These are phyloP conservation scores for Macrophomina phaseolina DNA, from an alignment of 2,329 filamentous ascomycete species.

Conservation along the genomic window DNA sequence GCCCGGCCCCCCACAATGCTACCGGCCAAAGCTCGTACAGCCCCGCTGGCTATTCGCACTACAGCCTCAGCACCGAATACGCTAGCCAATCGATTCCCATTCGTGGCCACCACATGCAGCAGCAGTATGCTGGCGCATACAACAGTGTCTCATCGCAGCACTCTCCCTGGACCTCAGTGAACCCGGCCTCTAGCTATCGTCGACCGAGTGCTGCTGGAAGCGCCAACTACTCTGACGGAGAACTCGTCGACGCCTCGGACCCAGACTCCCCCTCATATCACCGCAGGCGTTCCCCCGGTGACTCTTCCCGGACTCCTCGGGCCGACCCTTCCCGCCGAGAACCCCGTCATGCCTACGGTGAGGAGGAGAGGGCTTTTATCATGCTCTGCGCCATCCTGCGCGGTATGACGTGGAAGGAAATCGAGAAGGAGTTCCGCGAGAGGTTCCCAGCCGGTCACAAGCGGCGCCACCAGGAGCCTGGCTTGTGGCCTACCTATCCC, in stretches of 20 bases:
- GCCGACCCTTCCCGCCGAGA: constrained; percentile 13
- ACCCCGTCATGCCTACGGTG: constrained; percentile 24
- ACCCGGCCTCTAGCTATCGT: not conserved
- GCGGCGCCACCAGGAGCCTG: constrained; percentile 22
- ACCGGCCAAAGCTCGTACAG: constrained; percentile 3
- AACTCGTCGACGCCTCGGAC: constrained; percentile 4
- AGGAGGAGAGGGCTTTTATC: constrained; percentile 27
- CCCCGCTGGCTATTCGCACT: constrained; percentile 13
- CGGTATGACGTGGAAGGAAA: constrained; percentile 27
- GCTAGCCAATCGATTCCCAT: not conserved
- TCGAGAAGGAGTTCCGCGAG: constrained; percentile 24
- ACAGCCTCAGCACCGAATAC: constrained; percentile 10
- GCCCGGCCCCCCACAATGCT: constrained; percentile 6
- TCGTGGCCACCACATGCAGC: not conserved
- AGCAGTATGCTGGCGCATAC: constrained; percentile 17
- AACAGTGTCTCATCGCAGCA: not conserved
- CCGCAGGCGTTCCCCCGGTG: not conserved
- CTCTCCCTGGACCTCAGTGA: constrained; percentile 23
- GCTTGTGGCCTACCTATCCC: constrained; percentile 27
- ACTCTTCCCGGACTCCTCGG: not conserved
- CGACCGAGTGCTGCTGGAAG: constrained; percentile 22
- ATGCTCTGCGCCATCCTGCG: constrained; percentile 26
- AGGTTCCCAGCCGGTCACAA: constrained; percentile 24
- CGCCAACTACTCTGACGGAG: constrained; percentile 10
- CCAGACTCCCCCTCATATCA: constrained; percentile 10